A percentile compares a stretch with the other conserved stretches of the same genome.
Conservation (phyloP, 345 rosid species). For the Melaleuca quinquenervia region DNA sequence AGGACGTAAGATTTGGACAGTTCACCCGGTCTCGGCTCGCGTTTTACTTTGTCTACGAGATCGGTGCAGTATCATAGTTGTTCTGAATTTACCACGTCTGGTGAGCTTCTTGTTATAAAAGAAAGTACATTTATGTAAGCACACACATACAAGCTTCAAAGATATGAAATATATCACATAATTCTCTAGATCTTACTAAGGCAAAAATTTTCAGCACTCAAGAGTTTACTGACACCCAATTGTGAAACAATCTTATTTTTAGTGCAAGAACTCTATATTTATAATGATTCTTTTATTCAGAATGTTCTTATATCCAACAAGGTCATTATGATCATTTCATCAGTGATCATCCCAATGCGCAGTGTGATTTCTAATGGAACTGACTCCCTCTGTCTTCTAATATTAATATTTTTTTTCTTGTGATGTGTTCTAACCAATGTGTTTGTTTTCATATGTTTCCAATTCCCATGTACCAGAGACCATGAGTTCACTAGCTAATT, state of each 20-base stretch:
- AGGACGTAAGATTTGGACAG: background rate
- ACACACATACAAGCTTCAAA: background rate
- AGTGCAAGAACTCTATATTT: background rate
- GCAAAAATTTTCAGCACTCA: too few species aligned
- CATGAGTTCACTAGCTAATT: background rate
- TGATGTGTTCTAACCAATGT: background rate
- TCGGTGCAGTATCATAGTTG: background rate
- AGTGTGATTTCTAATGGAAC: background rate
- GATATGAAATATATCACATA: background rate
- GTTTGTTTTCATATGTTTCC: background rate
- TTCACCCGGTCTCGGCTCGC: background rate
- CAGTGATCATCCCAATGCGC: background rate
- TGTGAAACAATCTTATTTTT: background rate
- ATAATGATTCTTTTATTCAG: background rate
- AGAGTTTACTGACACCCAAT: background rate
- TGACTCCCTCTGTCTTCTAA: background rate
- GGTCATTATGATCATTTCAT: background rate
- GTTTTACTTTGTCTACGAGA: background rate
- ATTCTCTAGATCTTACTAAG: background rate
- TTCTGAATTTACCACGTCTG: background rate
- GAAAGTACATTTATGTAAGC: too few species aligned
- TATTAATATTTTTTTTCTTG: background rate
- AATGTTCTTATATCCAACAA: background rate
- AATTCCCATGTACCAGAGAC: background rate
- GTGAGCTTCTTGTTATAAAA: background rate